Base-by-base conservation (phyloP, 306 rosid genomes). In the Arachis stenosperma region DNA sequence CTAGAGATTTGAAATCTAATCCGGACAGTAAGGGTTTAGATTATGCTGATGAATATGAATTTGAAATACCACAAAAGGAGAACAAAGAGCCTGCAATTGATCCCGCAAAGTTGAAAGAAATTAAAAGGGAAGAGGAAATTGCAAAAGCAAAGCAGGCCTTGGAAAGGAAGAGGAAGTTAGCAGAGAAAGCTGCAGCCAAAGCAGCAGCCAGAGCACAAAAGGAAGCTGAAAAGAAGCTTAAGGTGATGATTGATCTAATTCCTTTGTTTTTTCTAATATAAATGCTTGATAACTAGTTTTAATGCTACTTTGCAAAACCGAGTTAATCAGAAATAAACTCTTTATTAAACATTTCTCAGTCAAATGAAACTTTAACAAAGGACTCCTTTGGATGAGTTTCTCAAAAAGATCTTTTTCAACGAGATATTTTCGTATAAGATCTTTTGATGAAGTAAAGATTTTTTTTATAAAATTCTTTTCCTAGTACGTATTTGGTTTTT, bases 121-220 rank as follows among this genome's bases (percentile, higher is more conserved):
- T 84, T 67, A 92, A 87, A 81, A 85, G 96, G 80, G 86, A 83
- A 44, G 96, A 92, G 88, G 98, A 90, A 84, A 86, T 92, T 2
- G 81, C 81, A 0, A 90, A 92, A 78, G 88, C 92, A 13, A 92
- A 90, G 81, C 85, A 54, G 76, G 96, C 98, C 36, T 68, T 90
- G 87, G 98, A 90, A 56, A 87, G 96, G 85, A 92, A 92, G 91
- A 92, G 81, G 81, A 92, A 92, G 73, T 56, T 73, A 54, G 87
- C 88, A 0, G 98, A 88, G 88, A 92, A 92, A 76, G 89, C 86
- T 40, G 92, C 90, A 14, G 92, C 88, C 44, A 92, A 86, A 84
- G 92, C 91, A 11, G 89, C 90, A 14, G 27, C 74, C n/a, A 84
- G 84, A 69, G 91, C 87, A 65, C 86, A 90, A 39, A 90, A 88